phyloP scores from a whole-genome alignment of 805 yeast genomes.

The Candida golubevii region DNA sequence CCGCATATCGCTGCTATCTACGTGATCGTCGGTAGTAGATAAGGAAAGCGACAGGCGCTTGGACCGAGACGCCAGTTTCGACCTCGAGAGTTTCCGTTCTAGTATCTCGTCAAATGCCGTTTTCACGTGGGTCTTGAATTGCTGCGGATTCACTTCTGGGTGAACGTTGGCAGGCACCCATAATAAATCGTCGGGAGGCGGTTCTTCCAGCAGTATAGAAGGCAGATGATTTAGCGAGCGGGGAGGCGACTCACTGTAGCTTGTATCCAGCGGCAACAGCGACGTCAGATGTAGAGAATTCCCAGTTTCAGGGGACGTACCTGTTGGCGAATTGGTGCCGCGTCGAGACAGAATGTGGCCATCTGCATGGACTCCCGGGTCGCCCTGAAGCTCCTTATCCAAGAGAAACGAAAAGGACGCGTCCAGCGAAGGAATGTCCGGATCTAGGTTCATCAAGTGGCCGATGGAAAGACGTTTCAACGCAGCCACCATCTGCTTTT shows the following conservation, averaged over 20 bases:
- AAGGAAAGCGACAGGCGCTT: constrained; percentile 17
- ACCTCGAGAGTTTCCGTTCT: constrained; percentile 28
- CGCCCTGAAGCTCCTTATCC: constrained; percentile 7
- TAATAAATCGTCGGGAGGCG: constrained; percentile 39
- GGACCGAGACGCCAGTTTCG: constrained; percentile 12
- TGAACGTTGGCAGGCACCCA: constrained; percentile 98
- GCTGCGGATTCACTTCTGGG: constrained; percentile 93
- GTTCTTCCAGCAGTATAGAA: constrained; percentile 6
- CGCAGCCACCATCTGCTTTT: constrained; percentile 67
- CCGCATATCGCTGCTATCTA: neutral
- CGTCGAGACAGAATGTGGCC: neutral
- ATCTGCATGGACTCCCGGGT: neutral
- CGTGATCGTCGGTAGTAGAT: constrained; percentile 12
- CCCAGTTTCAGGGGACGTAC: neutral
- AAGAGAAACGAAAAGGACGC: constrained; percentile 9
- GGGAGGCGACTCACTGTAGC: neutral
- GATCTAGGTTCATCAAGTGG: constrained; percentile 55
- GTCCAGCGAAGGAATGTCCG: constrained; percentile 57
- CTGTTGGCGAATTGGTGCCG: no score
- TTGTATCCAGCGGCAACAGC: neutral
- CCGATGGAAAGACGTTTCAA: constrained; percentile 73
- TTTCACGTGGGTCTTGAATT: constrained; percentile 65
- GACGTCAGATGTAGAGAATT: neutral
- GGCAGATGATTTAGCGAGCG: neutral
- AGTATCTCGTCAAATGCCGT: constrained; percentile 50